phyloP scores from a whole-genome alignment of 2,329 filamentous ascomycete genomes.

The Ophiosphaerella herpotricha region DNA sequence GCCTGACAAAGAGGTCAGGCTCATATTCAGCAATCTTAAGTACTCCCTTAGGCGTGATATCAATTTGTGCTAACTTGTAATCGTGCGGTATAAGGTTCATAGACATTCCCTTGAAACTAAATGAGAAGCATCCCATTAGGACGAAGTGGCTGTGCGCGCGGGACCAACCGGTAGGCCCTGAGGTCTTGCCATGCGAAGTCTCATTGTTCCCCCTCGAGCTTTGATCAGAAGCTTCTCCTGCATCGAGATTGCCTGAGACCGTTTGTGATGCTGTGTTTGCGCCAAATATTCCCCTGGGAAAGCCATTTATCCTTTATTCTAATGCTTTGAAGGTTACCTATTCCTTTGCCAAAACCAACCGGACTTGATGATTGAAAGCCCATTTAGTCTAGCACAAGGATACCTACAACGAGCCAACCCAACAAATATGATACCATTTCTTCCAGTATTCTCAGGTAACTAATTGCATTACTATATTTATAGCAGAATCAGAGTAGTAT shows the following conservation, averaged over 20 bases:
- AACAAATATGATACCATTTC: conserved; percentile 8
- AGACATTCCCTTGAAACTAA: neutral
- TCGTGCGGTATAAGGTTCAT: neutral
- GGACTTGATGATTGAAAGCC: neutral
- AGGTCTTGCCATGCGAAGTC: too few species aligned
- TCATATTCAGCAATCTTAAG: neutral
- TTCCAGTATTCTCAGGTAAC: conserved; percentile 8
- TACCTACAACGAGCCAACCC: conserved; percentile 2
- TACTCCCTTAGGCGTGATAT: neutral
- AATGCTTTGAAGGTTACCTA: conserved; percentile 1
- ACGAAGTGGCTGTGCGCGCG: conserved; percentile 12
- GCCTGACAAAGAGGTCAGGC: conserved; percentile 1
- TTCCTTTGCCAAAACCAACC: neutral
- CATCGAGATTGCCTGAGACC: neutral
- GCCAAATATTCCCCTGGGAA: conserved; percentile 1
- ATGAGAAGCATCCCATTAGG: conserved; percentile 15
- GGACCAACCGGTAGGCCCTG: conserved; percentile 7
- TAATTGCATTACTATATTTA: too few species aligned
- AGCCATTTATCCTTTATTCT: neutral
- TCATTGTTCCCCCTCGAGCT: too few species aligned
- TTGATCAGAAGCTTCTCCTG: neutral
- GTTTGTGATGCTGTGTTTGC: neutral
- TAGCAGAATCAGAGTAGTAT: too few species aligned
- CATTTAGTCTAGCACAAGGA: conserved; percentile 9
- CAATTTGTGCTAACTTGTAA: neutral